These are phyloP conservation scores for Polyplosphaeria fusca DNA, from an alignment of 495 filamentous ascomycete genomes.

Conservation along the genomic window DNA sequence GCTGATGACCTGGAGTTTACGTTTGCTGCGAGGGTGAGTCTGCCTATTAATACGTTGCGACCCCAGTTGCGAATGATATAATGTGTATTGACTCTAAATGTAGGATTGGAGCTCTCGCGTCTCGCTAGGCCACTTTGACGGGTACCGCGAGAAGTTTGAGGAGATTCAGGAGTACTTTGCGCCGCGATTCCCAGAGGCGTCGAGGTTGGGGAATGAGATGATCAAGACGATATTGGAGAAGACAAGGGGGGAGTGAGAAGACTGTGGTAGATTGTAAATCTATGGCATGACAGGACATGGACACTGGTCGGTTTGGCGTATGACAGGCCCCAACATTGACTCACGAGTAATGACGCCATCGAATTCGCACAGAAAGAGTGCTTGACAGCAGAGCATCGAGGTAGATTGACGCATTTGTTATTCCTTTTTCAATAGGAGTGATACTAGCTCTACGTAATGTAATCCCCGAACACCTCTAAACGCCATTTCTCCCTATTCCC, in stretches of 20 bases:
- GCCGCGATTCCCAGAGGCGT: constrained; percentile 79
- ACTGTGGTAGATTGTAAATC: too few relatives aligned
- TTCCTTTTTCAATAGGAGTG: too few relatives aligned
- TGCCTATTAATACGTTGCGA: neutral
- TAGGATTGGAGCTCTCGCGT: constrained; percentile 91
- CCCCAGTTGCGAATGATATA: neutral
- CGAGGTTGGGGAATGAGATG: constrained; percentile 89
- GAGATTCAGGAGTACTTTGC: constrained; percentile 87
- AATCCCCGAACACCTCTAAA: too few relatives aligned
- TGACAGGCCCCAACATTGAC: too few relatives aligned
- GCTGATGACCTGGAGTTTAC: constrained; percentile 95
- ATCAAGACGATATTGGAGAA: constrained; percentile 92
- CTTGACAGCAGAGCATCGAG: too few relatives aligned
- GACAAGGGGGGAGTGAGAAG: constrained; percentile 46
- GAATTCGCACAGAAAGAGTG: too few relatives aligned
- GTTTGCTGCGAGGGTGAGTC: constrained; percentile 75
- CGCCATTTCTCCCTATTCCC: too few relatives aligned
- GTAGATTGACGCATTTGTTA: too few relatives aligned
- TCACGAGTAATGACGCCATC: too few relatives aligned
- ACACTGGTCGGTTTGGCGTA: too few relatives aligned
- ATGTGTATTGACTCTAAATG: constrained; percentile 1
- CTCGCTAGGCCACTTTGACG: constrained; percentile 81
- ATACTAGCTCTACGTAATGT: too few relatives aligned
- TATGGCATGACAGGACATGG: too few relatives aligned
- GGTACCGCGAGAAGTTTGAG: constrained; percentile 84